phyloP scores from a whole-genome alignment of 1,284 basidiomycete species.

The Irpex sp. region DNA sequence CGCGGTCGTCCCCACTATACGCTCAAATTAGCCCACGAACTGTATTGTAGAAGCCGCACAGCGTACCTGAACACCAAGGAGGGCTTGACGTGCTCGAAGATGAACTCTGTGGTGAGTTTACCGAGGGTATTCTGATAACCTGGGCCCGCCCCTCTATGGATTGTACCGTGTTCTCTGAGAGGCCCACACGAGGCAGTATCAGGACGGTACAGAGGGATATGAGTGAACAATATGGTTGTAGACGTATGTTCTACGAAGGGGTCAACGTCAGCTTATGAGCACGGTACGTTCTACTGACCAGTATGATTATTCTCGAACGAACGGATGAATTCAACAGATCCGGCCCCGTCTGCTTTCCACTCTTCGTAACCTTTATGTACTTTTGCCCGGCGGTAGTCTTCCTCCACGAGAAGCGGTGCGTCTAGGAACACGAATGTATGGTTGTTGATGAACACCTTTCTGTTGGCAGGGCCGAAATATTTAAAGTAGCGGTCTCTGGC shows the following conservation, averaged over 20 bases:
- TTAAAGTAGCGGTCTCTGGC: constrained; percentile 48
- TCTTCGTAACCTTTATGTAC: constrained; percentile 31
- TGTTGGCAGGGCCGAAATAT: constrained; percentile 67
- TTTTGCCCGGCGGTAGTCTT: constrained; percentile 64
- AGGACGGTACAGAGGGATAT: constrained; percentile 77
- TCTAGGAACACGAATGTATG: constrained; percentile 74
- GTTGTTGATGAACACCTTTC: constrained; percentile 50
- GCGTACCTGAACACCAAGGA: constrained; percentile 66
- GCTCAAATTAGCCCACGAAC: not conserved
- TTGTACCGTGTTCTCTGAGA: constrained; percentile 64
- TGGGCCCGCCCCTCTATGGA: constrained; percentile 67
- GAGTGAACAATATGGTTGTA: constrained; percentile 62
- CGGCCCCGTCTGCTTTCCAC: constrained; percentile 51
- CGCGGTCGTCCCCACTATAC: constrained; percentile 79
- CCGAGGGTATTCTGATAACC: constrained; percentile 83
- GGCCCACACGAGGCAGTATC: constrained; percentile 71
- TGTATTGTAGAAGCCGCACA: not conserved
- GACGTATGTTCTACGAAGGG: not conserved
- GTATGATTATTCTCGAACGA: constrained; percentile 31
- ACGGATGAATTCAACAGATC: constrained; percentile 71
- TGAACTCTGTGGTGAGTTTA: constrained; percentile 63
- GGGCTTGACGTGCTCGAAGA: constrained; percentile 65
- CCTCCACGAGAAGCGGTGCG: constrained; percentile 73
- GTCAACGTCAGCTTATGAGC: not conserved
- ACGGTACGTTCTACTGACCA: constrained; percentile 29